Evolutionary conservation across 805 yeast genomes (phyloP).

Genomic region (Myxozyma sirexii): DNA sequence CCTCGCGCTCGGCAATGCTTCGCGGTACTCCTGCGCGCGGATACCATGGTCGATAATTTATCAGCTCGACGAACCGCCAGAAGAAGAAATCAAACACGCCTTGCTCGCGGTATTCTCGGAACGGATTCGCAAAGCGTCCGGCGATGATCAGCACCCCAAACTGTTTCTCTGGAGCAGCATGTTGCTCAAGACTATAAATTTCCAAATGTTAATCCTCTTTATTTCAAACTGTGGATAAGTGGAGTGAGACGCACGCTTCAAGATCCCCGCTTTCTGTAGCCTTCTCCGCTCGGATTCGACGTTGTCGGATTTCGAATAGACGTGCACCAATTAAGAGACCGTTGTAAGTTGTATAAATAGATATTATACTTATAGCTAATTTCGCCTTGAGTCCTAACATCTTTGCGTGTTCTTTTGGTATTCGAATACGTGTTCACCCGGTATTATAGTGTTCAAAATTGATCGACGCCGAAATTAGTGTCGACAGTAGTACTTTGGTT

Average conservation of each 20-base stretch:
- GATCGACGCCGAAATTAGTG: no score
- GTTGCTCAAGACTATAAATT: slow-evolving; percentile 2
- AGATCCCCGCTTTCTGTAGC: slow-evolving; percentile 19
- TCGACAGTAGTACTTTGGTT: no score
- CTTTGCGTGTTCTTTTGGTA: neutral
- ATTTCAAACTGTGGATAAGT: neutral
- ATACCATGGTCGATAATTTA: slow-evolving; percentile 50
- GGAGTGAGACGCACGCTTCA: slow-evolving; percentile 15
- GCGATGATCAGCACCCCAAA: slow-evolving; percentile 39
- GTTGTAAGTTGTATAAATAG: slow-evolving; percentile 23
- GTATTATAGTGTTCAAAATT: no score
- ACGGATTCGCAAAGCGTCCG: slow-evolving; percentile 89
- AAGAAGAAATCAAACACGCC: slow-evolving; percentile 81
- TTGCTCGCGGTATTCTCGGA: slow-evolving; percentile 85
- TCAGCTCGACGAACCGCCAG: slow-evolving; percentile 70
- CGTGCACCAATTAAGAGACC: slow-evolving; percentile 23
- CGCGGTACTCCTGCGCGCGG: slow-evolving; percentile 64
- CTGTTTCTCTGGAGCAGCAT: slow-evolving; percentile 30
- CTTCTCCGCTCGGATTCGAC: slow-evolving; percentile 16
- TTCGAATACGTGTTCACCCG: neutral
- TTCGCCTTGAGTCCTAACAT: slow-evolving; percentile 15
- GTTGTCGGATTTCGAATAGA: slow-evolving; percentile 13
- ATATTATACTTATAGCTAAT: slow-evolving; percentile 12
- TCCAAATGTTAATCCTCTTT: no score
- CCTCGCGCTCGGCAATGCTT: slow-evolving; percentile 52